phyloP scores from a whole-genome alignment of 2,329 filamentous ascomycete species.

The Penicillium sp. region DNA sequence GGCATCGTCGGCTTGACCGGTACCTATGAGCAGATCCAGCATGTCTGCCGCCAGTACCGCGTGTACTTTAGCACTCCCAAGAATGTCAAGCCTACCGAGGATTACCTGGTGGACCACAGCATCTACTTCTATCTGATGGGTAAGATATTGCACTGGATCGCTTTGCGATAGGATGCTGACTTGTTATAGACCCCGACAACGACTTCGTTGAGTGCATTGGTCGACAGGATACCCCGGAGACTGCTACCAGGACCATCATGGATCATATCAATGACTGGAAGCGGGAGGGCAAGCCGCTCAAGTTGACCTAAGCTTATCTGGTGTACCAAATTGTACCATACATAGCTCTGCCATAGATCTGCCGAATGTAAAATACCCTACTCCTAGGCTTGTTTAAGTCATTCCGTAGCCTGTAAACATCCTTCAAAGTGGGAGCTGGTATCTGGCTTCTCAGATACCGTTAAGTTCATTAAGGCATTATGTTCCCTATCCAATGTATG shows the following conservation, averaged over 20 bases:
- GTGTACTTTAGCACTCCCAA: slow-evolving; percentile 95
- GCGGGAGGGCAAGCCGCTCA: slow-evolving; percentile 49
- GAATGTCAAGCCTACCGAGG: slow-evolving; percentile 83
- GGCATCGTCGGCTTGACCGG: slow-evolving; percentile 84
- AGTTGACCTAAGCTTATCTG: slow-evolving; percentile 34
- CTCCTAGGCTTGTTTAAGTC: slow-evolving; percentile 11
- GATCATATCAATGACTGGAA: slow-evolving; percentile 80
- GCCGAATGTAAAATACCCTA: slow-evolving; percentile 27
- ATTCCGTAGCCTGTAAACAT: background rate
- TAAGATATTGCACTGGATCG: slow-evolving; percentile 37
- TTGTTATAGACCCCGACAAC: slow-evolving; percentile 71
- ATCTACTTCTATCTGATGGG: slow-evolving; percentile 99
- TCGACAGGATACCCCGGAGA: slow-evolving; percentile 83
- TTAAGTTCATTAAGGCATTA: background rate
- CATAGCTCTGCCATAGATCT: no score
- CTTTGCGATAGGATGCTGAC: slow-evolving; percentile 1
- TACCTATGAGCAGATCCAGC: slow-evolving; percentile 88
- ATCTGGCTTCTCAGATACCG: background rate
- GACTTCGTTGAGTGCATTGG: slow-evolving; percentile 98
- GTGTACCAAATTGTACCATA: slow-evolving; percentile 23
- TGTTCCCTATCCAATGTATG: background rate
- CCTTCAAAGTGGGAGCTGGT: background rate
- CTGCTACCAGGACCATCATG: slow-evolving; percentile 75
- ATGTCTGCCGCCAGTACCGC: slow-evolving; percentile 88
- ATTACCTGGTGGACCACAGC: slow-evolving; percentile 96